Evolutionary conservation across 2,329 filamentous ascomycete genomes (phyloP), one percentile per base, ranked within the genome.

Genomic region (Penicillium expansum): DNA sequence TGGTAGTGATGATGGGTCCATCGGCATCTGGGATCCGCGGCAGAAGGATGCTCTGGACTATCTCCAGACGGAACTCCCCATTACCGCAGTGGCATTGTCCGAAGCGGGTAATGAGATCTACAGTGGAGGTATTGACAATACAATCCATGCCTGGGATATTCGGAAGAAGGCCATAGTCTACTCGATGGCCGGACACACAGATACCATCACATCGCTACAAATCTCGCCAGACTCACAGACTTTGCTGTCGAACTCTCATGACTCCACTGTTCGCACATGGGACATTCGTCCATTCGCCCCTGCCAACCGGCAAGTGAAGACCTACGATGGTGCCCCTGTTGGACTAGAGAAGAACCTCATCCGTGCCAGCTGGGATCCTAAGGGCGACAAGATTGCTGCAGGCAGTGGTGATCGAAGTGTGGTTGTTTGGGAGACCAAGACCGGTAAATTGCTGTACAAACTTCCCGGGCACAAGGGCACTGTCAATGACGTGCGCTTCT

Each of bases 81-180:
- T 99, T 55, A 97, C 94, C 2, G 90, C 93, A 0, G 86, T 97
- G 6, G 91, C 92, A 16, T 80, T 97, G n/a, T 88, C 92, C 0
- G 92, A 96, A 72, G 92, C 93, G 1, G 94, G 94, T 18, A 96
- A 96, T 72, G 94, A 97, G 77, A 85, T 99, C 27, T 99, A 94
- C 74, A 89, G 90, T 7, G 93, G 93, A 45, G 90, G 92, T 22
- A 97, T 99, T 65, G 94, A 97, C 77, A 97, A 97, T 71, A 92
- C 95, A 67, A 96, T 99, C 72, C 91, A 92, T 67, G 92, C 96
- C 20, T 99, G 94, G 93, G 94, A 99, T 75, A 78, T 97, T 69
- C 86, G 94, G 64, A 97, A 96, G 79, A 92, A 95, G 75, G 84
- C 88, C 7, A 84, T 95, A 3, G 86, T 91, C 6, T 97, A 97